These are phyloP conservation scores for Coemansia sp. DNA, from an alignment of 192 early-diverging fungal genomes.

Conservation along the genomic window DNA sequence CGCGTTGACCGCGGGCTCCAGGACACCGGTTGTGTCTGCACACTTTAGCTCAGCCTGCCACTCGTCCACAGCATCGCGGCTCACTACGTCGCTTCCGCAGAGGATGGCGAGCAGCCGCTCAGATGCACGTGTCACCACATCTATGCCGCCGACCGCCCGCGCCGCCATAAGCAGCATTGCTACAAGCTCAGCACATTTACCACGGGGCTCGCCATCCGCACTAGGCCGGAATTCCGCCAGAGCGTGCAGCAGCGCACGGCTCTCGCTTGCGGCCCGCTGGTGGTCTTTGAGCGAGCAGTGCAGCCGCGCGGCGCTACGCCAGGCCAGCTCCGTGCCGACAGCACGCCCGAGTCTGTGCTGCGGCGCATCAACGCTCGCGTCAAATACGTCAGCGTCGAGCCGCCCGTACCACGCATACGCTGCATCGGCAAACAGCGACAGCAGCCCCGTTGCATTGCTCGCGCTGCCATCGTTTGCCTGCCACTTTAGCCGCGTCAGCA, in stretches of 20 bases:
- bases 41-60: constrained; percentile 14
- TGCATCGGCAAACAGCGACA: constrained; percentile 31
- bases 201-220: too few relatives aligned
- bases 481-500: constrained; percentile 34
- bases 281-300: constrained; percentile 17
- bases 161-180: not conserved
- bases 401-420: constrained; percentile 19
- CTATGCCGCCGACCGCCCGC: not conserved
- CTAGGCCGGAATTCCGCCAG: constrained; percentile 13
- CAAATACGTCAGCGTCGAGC: not conserved
- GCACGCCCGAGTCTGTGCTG: constrained; percentile 11
- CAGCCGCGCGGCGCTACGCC: constrained; percentile 14
- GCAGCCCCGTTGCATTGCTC: not conserved
- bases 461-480: constrained; percentile 21
- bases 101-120: constrained; percentile 1
- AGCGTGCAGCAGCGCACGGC: constrained; percentile 16
- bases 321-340: constrained; percentile 35
- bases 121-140: not conserved
- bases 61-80: not conserved
- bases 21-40: not conserved
- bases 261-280: not conserved
- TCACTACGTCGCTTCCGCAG: not conserved
- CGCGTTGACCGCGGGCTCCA: constrained; percentile 12
- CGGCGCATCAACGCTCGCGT: constrained; percentile 6
- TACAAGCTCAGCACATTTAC: not conserved